Evolutionary conservation across 352 stramenopile species (phyloP), one percentile per base, ranked within the genome.

Genomic region (Globisporangium splendens): DNA sequence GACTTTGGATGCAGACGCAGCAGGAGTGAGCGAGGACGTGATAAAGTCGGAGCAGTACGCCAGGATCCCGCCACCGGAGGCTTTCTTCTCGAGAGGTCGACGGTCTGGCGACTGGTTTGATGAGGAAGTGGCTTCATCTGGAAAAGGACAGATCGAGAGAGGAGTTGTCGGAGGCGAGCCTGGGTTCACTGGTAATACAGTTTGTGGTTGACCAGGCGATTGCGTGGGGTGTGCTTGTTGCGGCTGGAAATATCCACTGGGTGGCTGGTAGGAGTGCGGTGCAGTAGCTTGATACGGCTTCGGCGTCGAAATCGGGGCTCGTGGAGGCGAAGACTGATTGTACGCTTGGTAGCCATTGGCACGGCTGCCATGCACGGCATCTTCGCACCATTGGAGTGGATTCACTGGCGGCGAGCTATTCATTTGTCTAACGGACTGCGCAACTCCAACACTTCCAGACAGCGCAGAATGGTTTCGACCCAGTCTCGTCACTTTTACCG

Each of bases 11-110:
- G 52, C 11, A 13, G 35, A 61, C 6, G 38, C 50, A 18, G 31
- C 50, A 20, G 63, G 38, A 28, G 61, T 12, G 43, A 69, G 50
- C 14, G 68, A 72, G 2, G 69, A 71, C 15, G 62, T 54, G 33
- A 83, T 52, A 0, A 86, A 44, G 48, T 80, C 73, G 18, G 73
- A 58, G 41, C 71, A 86, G 57, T 70, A 81, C 12, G 76, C 60
- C n/a, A 85, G 38, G 3, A 85, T 52, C 8, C 50, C 54, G 24
- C 55, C 54, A 11, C 28, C 28, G 1, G 68, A 63, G 17, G 51
- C 46, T 57, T 68, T 71, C 47, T 79, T 79, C 18, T 49, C 46
- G 1, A 63, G 33, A 33, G 42, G 46, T 24, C 50, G 15, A 1
- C 24, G 52, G 3, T 5, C 22, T 15, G 50, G 33, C 3, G 22